These are phyloP conservation scores for Taphrina communis DNA, from an alignment of 1,139 yeast species.

Conservation along the genomic window DNA sequence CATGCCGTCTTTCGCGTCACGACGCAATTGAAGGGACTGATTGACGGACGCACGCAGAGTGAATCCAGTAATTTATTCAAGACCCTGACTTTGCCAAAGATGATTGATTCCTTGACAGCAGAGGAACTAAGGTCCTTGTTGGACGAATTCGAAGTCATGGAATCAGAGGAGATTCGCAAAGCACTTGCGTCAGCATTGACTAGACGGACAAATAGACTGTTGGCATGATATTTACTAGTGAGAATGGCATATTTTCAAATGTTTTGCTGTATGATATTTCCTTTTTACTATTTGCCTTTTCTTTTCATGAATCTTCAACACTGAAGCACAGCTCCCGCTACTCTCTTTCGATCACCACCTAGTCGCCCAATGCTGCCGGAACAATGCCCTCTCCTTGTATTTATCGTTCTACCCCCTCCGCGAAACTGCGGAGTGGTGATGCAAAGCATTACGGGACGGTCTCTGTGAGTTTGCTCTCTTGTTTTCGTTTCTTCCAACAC, in stretches of 20 bases:
- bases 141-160: not conserved
- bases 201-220: constrained; percentile 6
- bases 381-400: too few species aligned
- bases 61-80: constrained; percentile 1
- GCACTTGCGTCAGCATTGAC: not conserved
- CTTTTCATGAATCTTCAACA: too few species aligned
- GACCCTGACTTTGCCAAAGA: not conserved
- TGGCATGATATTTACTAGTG: not conserved
- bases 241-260: too few species aligned
- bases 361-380: too few species aligned
- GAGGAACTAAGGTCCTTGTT: not conserved
- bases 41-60: not conserved
- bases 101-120: not conserved
- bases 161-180: not conserved
- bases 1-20: constrained; percentile 3
- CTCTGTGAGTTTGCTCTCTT: too few species aligned
- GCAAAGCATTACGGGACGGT: too few species aligned
- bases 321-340: not conserved
- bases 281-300: too few species aligned
- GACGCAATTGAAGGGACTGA: not conserved
- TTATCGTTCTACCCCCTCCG: too few species aligned
- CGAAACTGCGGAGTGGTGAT: too few species aligned
- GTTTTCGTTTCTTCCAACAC: too few species aligned
- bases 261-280: not conserved
- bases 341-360: too few species aligned